Evolutionary conservation across 306 rosid species (phyloP), one percentile per base, ranked within the genome.

Genomic region (Senna tora): DNA sequence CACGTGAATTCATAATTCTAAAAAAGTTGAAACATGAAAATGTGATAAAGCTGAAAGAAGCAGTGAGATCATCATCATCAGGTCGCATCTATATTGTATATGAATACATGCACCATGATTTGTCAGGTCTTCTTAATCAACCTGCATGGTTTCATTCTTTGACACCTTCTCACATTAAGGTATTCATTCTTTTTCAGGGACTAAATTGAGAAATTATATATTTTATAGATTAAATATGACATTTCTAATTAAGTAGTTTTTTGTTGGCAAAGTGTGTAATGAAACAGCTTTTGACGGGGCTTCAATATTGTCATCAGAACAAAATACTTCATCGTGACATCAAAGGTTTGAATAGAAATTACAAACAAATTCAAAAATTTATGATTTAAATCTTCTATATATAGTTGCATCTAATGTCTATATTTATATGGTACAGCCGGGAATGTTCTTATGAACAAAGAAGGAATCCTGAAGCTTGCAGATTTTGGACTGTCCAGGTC

Each of bases 21-120:
- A 79, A 79, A 74, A 85, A 79, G 81, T 85, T 87, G 21, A 67
- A 85, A 50, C 92, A 87, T 60, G 88, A 83, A 47, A 85, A 85
- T 72, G 78, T 87, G 69, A 81, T 85, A 57, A 85, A 85, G 79
- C 82, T 87, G 67, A 87, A 83, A 74, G 92, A 87, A 82, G 79
- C 85, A 34, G 88, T 87, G 73, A 81, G 82, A 56, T 85, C 86
- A 19, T 25, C 30, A 25, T 25, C 30, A 25, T 73, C 82, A 47
- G 89, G 92, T 28, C 85, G 85, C 72, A 69, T 85, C 69, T 88
- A 88, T 68, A 83, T 85, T 88, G 93, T 88, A 71, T 79, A 85
- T 75, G 93, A 88, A 71, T 88, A 88, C 72, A 88, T 88, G 90
- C 90, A 88, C 79, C 93, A 88, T 63, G 93, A 88, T 67, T 81